Evolutionary conservation across 139 green algal genomes (phyloP), one percentile per base, ranked within the genome.

Genomic region (Coccomyxa sp.): DNA sequence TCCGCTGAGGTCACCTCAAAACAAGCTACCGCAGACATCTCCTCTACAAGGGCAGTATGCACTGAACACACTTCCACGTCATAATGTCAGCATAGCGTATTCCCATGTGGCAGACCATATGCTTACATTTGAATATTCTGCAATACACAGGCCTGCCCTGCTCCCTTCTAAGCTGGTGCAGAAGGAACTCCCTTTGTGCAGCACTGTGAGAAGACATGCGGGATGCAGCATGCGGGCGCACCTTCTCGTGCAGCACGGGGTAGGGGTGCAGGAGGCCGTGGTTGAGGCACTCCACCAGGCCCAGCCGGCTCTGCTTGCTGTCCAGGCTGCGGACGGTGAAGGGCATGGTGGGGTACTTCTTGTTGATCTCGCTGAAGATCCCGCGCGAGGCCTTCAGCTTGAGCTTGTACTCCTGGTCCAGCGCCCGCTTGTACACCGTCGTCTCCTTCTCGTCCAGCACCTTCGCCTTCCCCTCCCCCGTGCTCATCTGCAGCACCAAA

Each of bases 361-460:
- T 89, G 81, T 87, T 92, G 82, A 98, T 93, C 70, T 98, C 92
- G 35, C 55, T 81, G 39, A 81, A 81, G n/a, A 84, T 54, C 24
- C 29, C 34, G 44, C 44, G 64, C 10, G 29, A 33, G 27, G 85
- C 84, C 83, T 95, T 93, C 81, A 97, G 88, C 86, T 99, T 99
- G 24, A 99, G 88, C 64, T 90, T 88, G 89, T 99, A 99, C 44
- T 93, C 84, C 74, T 90, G 85, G 44, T 98, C 95, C 77, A 98
- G 82, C 9, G 93, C 95, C 16, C 96, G 87, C 90, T 99, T 99
- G 92, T 97, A 99, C 72, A 99, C 92, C 0, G 92, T 97, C 36
- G 96, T 99, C 89, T 97, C 90, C 88, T 93, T 96, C 89, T 99
- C 96, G 75, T 99, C 96, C 37, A 93, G 69, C 55, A 96, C 79